Conservation (phyloP, 2,329 filamentous ascomycete species). For the Aspergillus nomiae region DNA sequence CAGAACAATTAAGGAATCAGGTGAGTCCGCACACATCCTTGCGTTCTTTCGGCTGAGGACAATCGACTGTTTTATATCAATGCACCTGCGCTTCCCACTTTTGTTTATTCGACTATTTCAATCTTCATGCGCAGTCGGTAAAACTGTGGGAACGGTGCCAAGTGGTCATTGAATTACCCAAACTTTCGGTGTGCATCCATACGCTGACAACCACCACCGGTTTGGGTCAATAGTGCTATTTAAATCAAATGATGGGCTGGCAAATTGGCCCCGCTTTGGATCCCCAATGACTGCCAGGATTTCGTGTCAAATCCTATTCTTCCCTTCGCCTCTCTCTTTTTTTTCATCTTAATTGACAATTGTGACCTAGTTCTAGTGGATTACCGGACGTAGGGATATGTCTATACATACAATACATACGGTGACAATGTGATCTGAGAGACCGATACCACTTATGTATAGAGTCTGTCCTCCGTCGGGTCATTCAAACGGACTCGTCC, state of each 20-base stretch:
- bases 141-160: background rate
- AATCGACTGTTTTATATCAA: background rate
- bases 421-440: background rate
- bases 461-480: conserved; percentile 1
- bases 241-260: conserved; percentile 5
- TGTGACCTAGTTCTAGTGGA: background rate
- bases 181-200: conserved; percentile 7
- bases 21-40: conserved; percentile 2
- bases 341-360: background rate
- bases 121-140: background rate
- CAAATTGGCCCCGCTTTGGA: conserved; percentile 2
- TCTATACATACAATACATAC: background rate
- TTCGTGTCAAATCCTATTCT: background rate
- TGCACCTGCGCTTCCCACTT: background rate
- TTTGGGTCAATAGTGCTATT: conserved; percentile 2
- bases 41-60: background rate
- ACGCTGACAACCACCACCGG: conserved; percentile 2
- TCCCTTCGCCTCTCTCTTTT: background rate
- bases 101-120: background rate
- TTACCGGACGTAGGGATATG: background rate
- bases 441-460: background rate
- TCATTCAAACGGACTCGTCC: conserved; percentile 5
- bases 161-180: conserved; percentile 4
- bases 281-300: background rate
- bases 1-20: conserved; percentile 4